Base-by-base conservation (phyloP, 2,329 filamentous ascomycete species). In the Exserohilum rostratum region DNA sequence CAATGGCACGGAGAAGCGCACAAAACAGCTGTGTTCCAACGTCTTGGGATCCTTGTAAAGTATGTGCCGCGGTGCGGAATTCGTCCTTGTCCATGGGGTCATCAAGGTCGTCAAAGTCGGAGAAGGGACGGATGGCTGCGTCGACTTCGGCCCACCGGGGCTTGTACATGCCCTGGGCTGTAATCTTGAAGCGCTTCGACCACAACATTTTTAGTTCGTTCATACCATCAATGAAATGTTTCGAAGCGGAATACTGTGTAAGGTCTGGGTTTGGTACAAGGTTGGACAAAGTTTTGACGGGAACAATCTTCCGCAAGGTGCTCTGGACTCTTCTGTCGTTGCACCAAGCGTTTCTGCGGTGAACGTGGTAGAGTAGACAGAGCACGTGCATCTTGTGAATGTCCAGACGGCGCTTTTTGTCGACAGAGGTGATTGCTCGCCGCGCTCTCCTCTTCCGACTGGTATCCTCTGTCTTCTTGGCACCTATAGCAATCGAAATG, bases 1-100 rank as follows among this genome's bases (percentile, higher is more conserved):
- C 92, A n/a, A 84, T 86, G n/a, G 87, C 85, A 15, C 95, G 87
- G 3, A 99, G 81, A 29, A 98, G 76, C 2, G 93, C 90, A 72
- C 95, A 98, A 67, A 96, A 96, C 0, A 99, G 75, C 71, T 98
- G 93, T 1, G 91, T 90, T 0, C 93, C 95, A 9, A 96, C 82
- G 72, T 99, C 95, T 60, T 93, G 86, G 7, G 93, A 98, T 0
- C 93, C 96, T 60, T 87, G 80, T 15, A 96, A 75, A 5, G 78
- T 84, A 55, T 79, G 82, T 0, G 93, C 91, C 27, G 90, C 87
- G 33, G 81, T 80, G 3, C 83, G 81, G 65, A 98, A 98, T 60
- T 96, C 91, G 0, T 81, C 77, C 54, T 84, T 87, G 25, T 91
- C 89, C 44, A 89, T 76, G 17, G 87, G 83, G 1, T 85, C 80